Evolutionary conservation across 176 grass and related monocot species (phyloP).

Genomic region (Oryza brachyantha): DNA sequence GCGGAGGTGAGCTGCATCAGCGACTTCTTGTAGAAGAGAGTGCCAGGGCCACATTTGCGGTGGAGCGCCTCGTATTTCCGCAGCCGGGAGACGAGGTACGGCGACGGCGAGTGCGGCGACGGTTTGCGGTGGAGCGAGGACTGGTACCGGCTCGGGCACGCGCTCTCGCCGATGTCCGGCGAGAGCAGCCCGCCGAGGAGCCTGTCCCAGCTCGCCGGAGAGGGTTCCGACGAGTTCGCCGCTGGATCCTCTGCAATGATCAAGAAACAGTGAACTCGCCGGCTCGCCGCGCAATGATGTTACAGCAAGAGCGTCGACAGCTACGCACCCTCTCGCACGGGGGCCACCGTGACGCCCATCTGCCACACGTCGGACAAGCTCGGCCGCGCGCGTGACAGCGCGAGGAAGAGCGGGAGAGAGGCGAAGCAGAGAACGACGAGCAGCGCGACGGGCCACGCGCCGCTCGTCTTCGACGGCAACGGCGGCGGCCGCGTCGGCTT

Average conservation of each 20-base stretch:
- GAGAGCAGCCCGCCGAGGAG: constrained; percentile 58
- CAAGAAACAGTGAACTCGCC: neutral
- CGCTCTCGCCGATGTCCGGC: constrained; percentile 25
- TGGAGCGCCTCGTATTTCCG: constrained; percentile 73
- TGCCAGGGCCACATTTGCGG: constrained; percentile 49
- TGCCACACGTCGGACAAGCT: constrained; percentile 33
- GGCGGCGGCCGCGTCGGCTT: neutral
- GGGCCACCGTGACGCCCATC: constrained; percentile 29
- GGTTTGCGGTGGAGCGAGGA: constrained; percentile 26
- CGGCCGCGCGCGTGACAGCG: constrained; percentile 17
- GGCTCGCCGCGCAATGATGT: neutral
- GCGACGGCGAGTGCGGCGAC: constrained; percentile 49
- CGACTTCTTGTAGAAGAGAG: constrained; percentile 50
- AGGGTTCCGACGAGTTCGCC: neutral
- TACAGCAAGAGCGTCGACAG: neutral
- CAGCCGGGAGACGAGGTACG: constrained; percentile 51
- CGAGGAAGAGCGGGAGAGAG: constrained; percentile 42
- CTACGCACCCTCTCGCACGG: constrained; percentile 24
- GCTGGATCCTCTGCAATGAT: neutral
- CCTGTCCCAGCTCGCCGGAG: constrained; percentile 30
- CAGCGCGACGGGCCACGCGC: constrained; percentile 2
- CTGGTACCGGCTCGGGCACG: constrained; percentile 53
- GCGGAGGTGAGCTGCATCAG: constrained; percentile 35
- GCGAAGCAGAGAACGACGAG: constrained; percentile 46
- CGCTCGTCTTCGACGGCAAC: neutral